A percentile compares a stretch with the other conserved stretches of the same genome.
Evolutionary conservation across 768 basidiomycete genomes (phyloP).

Genomic region (Fistulinella prunicolor): DNA sequence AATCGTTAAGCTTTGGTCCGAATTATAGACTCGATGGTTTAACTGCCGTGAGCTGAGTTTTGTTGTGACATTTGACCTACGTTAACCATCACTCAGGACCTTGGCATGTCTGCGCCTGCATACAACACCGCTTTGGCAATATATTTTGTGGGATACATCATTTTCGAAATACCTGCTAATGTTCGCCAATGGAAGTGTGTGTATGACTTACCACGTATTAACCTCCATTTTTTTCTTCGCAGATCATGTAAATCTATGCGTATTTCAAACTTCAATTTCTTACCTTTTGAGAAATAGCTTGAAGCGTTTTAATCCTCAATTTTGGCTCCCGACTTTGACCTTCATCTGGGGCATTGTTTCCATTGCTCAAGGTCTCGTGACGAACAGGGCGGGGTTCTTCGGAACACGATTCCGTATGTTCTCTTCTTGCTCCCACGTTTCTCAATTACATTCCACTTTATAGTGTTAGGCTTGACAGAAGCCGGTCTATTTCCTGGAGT

Average conservation of each 20-base stretch:
- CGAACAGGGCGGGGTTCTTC: conserved; percentile 50
- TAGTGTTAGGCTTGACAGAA: conserved; percentile 56
- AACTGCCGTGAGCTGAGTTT: conserved; percentile 34
- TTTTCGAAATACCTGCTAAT: conserved; percentile 61
- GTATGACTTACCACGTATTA: not conserved
- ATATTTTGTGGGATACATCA: conserved; percentile 59
- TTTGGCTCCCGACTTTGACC: conserved; percentile 61
- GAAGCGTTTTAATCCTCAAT: conserved; percentile 56
- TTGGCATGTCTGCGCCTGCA: conserved; percentile 45
- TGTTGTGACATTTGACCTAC: not conserved
- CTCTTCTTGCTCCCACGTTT: not conserved
- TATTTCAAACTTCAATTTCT: not conserved
- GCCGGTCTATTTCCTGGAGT: conserved; percentile 62
- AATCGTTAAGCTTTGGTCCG: not conserved
- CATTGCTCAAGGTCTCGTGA: conserved; percentile 53
- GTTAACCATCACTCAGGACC: conserved; percentile 37
- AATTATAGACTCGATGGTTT: conserved; percentile 49
- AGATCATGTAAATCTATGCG: conserved; percentile 26
- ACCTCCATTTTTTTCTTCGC: not conserved
- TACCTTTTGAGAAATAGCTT: conserved; percentile 34
- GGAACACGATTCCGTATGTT: conserved; percentile 51
- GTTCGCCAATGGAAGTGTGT: conserved; percentile 26
- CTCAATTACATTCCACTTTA: not conserved
- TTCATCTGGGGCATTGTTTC: conserved; percentile 57
- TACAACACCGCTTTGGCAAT: conserved; percentile 59